Evolutionary conservation across 768 basidiomycete genomes (phyloP).

Genomic region (Boletellus sp.): DNA sequence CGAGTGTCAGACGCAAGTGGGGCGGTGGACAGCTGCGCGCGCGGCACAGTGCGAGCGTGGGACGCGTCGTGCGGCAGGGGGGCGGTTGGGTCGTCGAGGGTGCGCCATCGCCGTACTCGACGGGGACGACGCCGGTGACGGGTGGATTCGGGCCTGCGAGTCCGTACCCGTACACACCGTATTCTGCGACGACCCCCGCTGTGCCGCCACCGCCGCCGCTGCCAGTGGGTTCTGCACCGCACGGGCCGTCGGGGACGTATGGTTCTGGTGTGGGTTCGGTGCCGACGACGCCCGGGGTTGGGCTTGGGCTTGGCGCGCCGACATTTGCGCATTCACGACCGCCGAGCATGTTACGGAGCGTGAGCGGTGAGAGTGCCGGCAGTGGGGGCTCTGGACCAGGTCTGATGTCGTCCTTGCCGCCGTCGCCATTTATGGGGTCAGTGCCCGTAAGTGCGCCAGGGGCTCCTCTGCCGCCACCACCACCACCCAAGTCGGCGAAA

Average conservation of each 20-base stretch:
- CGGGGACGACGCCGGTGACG: slow-evolving; percentile 31
- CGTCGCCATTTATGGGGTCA: slow-evolving; percentile 21
- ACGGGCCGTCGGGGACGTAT: slow-evolving; percentile 27
- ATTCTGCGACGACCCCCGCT: slow-evolving; percentile 15
- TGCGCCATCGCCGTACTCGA: slow-evolving; percentile 30
- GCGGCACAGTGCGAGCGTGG: slow-evolving; percentile 35
- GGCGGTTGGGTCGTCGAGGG: slow-evolving; percentile 60
- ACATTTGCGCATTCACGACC: slow-evolving; percentile 16
- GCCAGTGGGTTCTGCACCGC: slow-evolving; percentile 13
- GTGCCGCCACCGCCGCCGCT: neutral
- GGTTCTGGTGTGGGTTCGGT: slow-evolving; percentile 26
- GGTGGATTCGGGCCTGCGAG: slow-evolving; percentile 25
- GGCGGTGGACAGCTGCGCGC: slow-evolving; percentile 60
- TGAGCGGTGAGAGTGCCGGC: slow-evolving; percentile 10
- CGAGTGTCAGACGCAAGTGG: slow-evolving; percentile 67
- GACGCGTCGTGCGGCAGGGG: slow-evolving; percentile 54
- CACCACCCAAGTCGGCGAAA: slow-evolving; percentile 20
- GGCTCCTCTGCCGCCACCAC: no score
- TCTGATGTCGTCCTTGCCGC: slow-evolving; percentile 16
- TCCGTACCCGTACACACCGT: slow-evolving; percentile 33
- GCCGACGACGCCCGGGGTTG: slow-evolving; percentile 27
- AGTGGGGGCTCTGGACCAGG: slow-evolving; percentile 8
- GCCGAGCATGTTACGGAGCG: slow-evolving; percentile 14
- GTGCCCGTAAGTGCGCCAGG: slow-evolving; percentile 12
- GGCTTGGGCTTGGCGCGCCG: slow-evolving; percentile 28